Conservation (phyloP, 805 yeast species). For the Ogataea populi-albae region DNA sequence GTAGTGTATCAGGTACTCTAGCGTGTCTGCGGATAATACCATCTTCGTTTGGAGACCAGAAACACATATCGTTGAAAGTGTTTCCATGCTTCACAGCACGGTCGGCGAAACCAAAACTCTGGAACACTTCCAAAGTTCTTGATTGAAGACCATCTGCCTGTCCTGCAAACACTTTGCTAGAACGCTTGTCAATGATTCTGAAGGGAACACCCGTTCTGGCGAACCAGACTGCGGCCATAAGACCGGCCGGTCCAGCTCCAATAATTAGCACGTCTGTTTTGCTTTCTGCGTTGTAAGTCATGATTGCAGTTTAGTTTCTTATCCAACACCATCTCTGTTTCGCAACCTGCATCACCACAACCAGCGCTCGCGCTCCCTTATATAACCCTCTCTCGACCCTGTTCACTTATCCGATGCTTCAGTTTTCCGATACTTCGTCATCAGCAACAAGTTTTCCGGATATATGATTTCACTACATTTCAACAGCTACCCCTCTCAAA, state of each 20-base stretch:
- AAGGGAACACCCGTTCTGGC: conserved; percentile 31
- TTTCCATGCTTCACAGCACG: conserved; percentile 27
- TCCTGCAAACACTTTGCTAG: conserved; percentile 29
- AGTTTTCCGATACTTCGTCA: too few relatives aligned
- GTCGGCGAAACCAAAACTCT: conserved; percentile 27
- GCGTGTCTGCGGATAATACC: conserved; percentile 28
- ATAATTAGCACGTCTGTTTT: conserved; percentile 33
- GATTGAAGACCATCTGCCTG: conserved; percentile 37
- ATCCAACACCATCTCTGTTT: too few relatives aligned
- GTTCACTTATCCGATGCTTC: too few relatives aligned
- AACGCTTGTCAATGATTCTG: conserved; percentile 32
- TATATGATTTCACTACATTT: too few relatives aligned
- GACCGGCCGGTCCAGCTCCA: conserved; percentile 40
- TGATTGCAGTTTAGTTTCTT: too few relatives aligned
- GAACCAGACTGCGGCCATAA: conserved; percentile 33
- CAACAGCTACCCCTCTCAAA: too few relatives aligned
- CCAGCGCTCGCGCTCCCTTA: too few relatives aligned
- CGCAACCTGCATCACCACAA: too few relatives aligned
- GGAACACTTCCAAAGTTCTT: conserved; percentile 31
- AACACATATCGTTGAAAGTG: conserved; percentile 30
- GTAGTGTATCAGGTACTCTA: conserved; percentile 27
- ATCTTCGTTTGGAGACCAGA: conserved; percentile 30
- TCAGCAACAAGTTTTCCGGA: too few relatives aligned
- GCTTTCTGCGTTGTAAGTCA: conserved; percentile 2
- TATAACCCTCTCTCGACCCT: too few relatives aligned